These are phyloP conservation scores for Sphaerulina musiva DNA, from an alignment of 2,329 filamentous ascomycete species.

Conservation along the genomic window DNA sequence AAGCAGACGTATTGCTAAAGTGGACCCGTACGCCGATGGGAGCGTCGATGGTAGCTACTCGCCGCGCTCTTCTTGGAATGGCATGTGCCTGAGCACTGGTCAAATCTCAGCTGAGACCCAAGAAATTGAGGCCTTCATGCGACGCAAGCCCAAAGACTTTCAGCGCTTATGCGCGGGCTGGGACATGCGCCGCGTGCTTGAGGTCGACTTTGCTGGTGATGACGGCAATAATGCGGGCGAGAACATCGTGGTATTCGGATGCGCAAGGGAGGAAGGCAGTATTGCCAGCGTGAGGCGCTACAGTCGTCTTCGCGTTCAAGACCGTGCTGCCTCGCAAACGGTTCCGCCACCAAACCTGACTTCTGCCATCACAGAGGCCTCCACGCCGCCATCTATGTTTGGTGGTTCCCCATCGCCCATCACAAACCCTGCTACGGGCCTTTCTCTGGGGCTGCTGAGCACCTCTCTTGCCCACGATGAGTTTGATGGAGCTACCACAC, in stretches of 20 bases:
- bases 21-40: slow-evolving; percentile 66
- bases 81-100: slow-evolving; percentile 62
- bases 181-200: slow-evolving; percentile 82
- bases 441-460: slow-evolving; percentile 25
- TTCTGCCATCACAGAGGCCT: slow-evolving; percentile 19
- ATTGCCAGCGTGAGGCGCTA: slow-evolving; percentile 51
- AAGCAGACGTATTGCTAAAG: slow-evolving; percentile 64
- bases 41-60: slow-evolving; percentile 67
- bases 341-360: slow-evolving; percentile 27
- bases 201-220: slow-evolving; percentile 83
- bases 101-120: slow-evolving; percentile 70
- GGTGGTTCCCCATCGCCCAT: slow-evolving; percentile 38
- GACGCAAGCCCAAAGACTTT: slow-evolving; percentile 69
- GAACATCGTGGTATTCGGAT: slow-evolving; percentile 64
- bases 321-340: slow-evolving; percentile 15
- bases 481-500: slow-evolving; percentile 26
- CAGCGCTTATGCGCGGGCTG: slow-evolving; percentile 71
- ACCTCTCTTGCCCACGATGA: slow-evolving; percentile 25
- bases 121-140: slow-evolving; percentile 72
- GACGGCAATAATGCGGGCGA: slow-evolving; percentile 73
- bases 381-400: slow-evolving; percentile 45
- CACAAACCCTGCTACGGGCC: slow-evolving; percentile 31
- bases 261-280: slow-evolving; percentile 58
- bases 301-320: slow-evolving; percentile 47
- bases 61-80: slow-evolving; percentile 68